phyloP scores from a whole-genome alignment of 495 filamentous ascomycete species.

The Aspergillus sclerotioniger region DNA sequence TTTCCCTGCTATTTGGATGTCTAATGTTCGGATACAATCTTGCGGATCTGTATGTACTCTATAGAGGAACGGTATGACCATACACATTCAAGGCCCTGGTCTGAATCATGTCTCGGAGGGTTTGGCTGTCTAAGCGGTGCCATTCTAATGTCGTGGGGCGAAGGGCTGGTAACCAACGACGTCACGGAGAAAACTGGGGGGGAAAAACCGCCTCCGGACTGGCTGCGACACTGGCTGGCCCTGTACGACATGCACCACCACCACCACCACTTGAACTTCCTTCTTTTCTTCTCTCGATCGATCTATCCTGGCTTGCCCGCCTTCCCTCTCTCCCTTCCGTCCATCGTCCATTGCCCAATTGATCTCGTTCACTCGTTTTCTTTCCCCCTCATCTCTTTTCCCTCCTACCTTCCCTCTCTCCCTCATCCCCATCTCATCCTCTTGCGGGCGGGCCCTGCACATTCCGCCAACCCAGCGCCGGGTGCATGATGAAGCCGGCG shows the following conservation, averaged over 20 bases:
- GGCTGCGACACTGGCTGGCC: neutral
- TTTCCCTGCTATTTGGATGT: slow-evolving; percentile 30
- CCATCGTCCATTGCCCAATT: slow-evolving; percentile 10
- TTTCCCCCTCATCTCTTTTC: neutral
- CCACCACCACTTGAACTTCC: neutral
- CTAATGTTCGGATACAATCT: slow-evolving; percentile 21
- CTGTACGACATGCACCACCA: neutral
- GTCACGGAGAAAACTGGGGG: slow-evolving; percentile 39
- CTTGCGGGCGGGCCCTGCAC: slow-evolving; percentile 26
- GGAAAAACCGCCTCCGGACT: neutral
- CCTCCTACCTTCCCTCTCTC: slow-evolving; percentile 3
- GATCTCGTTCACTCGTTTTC: slow-evolving; percentile 20
- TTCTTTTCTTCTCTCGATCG: neutral
- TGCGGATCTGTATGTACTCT: slow-evolving; percentile 1
- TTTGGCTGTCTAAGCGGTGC: no score
- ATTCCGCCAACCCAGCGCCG: slow-evolving; percentile 4
- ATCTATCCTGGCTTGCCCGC: neutral
- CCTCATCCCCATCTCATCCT: slow-evolving; percentile 15
- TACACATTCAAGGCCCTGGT: no score
- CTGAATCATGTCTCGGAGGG: no score
- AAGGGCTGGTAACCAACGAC: slow-evolving; percentile 34
- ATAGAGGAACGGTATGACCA: neutral
- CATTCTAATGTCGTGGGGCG: neutral
- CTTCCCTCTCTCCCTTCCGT: neutral
- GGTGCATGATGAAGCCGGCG: slow-evolving; percentile 71